Evolutionary conservation across 2,329 filamentous ascomycete genomes (phyloP), one percentile per base, ranked within the genome.

Genomic region (Talaromyces sp.): DNA sequence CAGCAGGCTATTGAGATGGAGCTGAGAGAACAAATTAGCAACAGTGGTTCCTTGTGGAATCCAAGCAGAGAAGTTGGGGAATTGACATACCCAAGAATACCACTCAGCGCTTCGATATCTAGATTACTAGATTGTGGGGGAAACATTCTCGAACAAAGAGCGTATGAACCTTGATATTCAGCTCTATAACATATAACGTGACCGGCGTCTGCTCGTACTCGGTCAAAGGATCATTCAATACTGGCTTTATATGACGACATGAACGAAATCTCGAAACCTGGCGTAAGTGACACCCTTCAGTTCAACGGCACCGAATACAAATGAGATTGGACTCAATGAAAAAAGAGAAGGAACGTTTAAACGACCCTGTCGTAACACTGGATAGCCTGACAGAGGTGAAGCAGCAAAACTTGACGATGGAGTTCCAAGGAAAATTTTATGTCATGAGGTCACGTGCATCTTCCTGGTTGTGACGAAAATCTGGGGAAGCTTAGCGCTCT

Each of bases 1-100:
- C 95, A 97, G 75, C 93, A 97, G 58, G 93, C 93, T 73, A 99
- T 97, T 52, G 92, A 96, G 69, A 99, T 93, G 8, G 93, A 96
- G 39, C 93, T 91, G 64, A 54, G 69, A 33, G 39, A 23, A 23
- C 28, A 21, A 21, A 1, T 54, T 37, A 54, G 50, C 7, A 18
- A 31, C 11, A 3, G n/a, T 31, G 25, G 1, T 16, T 5, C 16
- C 23, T 33, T 5, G 25, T 9, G 16, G 14, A 28, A 28, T 28
- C 28, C n/a, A n/a, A n/a, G 28, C 6, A 28, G 28, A 28, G 28
- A 28, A 28, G n/a, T n/a, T 28, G 16, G 16, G 7, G 7, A 4
- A 2, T 21, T 35, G 2, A 65, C 85, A 70, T 76, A 90, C 88
- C 89, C 93, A 78, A 89, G 92, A 70, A 97, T 97, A 61, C 93